Base-by-base conservation (phyloP, 306 rosid species). In the Cucumis melo region DNA sequence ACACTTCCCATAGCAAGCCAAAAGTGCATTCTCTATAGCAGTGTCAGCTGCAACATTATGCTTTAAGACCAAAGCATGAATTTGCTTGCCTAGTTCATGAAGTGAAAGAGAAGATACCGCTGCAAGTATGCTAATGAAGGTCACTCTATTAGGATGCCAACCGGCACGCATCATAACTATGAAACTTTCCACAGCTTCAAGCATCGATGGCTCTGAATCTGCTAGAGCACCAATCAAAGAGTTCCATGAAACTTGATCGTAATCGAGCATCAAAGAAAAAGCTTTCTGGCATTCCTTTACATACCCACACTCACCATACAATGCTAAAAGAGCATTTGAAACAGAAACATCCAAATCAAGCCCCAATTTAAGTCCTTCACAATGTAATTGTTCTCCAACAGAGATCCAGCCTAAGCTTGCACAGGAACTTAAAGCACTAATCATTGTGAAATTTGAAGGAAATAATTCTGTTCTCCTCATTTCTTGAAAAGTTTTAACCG, bases 231-330 rank as follows among this genome's bases (percentile, higher is more conserved):
- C 91, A 36, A 93, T 88, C 76, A 93, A 80, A 60, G 92, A 85
- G 87, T 93, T 93, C 93, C 96, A 93, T 17, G 98, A 93, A 70
- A 93, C 93, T 79, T 78, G 92, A 76, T 93, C 98, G 9, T 87
- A 82, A 54, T 88, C 86, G 19, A 83, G 92, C 97, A 93, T 93
- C 71, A 85, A 83, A 77, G 62, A 86, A 89, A 93, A 93, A 82
- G 82, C 80, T 79, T 88, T 91, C 72, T 41, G 82, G 77, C 92
- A 89, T 79, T 85, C 91, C 34, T 73, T 63, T 48, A 89, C 80
- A 85, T 41, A 46, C 72, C 83, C 93, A 60, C 87, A 80, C 85
- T 93, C 91, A 17, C 91, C 90, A 84, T 91, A 91, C 82, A 93
- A 77, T 23, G 88, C 81, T 73, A 93, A 87, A 81, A 93, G 92